Evolutionary conservation across 108 stramenopile genomes (phyloP), one percentile per base, ranked within the genome.

Genomic region (Nitzschia sp.): DNA sequence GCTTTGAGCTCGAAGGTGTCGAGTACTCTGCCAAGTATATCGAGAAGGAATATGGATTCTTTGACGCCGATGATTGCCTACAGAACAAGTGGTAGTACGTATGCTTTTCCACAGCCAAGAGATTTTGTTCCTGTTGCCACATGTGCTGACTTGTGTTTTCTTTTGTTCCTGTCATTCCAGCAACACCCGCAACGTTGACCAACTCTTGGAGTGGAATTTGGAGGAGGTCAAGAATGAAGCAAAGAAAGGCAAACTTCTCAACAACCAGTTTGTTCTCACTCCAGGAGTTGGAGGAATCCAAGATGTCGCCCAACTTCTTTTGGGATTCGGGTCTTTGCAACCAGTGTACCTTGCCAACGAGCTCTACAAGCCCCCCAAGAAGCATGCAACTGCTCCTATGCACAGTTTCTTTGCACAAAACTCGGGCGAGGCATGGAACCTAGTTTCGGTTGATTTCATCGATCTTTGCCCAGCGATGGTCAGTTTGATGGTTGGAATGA

Each of bases 251-350:
- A 77, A 77, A 59, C 37, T 77, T 0, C 8, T 72, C 46, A 80
- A 80, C 44, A 80, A 80, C 40, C 79, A 80, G 69, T 74, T 80
- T 22, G 69, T 77, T 3, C 61, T 83, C 12, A 83, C 83, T 41
- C 83, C 83, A 1, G 79, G 79, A 22, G 73, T 80, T 26, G 79
- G 79, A 0, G 70, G 75, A 17, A 26, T 57, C 14, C 24, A 25
- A 21, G 83, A 83, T 50, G 53, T 80, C 17, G 51, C 65, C 39
- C 63, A 71, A 40, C 63, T 79, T 1, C 14, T 77, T 14, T 24
- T 73, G 26, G 83, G 83, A 37, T 44, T 57, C 20, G 48, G 59
- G 5, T 53, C 67, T 48, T 53, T 83, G 48, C 79, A 78, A 43
- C 83, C 83, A 10, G 72, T 80, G 5, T 74, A 71, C 65, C 63